These are phyloP conservation scores for Trichoderma breve DNA, from an alignment of 2,329 filamentous ascomycete species.

Conservation along the genomic window DNA sequence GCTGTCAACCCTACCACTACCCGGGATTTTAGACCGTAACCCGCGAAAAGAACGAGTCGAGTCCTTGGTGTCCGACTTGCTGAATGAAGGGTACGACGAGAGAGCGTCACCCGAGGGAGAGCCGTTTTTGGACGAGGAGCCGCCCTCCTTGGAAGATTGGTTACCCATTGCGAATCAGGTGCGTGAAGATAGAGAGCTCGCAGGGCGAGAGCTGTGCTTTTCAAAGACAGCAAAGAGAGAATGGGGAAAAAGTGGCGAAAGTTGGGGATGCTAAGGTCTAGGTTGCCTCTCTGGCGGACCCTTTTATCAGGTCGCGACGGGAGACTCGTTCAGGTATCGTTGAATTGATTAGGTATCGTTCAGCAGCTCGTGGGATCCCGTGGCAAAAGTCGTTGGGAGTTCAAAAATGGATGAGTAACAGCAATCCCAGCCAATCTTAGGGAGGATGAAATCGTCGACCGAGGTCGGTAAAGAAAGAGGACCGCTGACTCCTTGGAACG, in stretches of 20 bases:
- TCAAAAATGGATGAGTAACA: not conserved
- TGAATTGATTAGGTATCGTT: not conserved
- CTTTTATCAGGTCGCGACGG: conserved; percentile 18
- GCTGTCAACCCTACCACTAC: conserved; percentile 70
- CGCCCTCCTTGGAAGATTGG: conserved; percentile 63
- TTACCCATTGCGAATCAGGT: conserved; percentile 62
- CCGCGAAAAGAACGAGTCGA: conserved; percentile 83
- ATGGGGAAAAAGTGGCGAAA: conserved; percentile 24
- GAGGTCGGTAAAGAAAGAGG: conserved; percentile 49
- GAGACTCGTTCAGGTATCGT: not conserved
- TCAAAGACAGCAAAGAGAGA: not conserved
- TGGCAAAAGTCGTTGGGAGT: not conserved
- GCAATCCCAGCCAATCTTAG: conserved; percentile 36
- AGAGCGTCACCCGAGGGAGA: conserved; percentile 41
- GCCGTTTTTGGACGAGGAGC: conserved; percentile 49
- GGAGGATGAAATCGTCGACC: conserved; percentile 54
- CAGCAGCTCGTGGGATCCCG: not conserved
- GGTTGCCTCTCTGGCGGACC: conserved; percentile 26
- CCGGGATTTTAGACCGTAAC: conserved; percentile 86
- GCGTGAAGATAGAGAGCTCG: conserved; percentile 16
- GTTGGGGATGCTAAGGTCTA: conserved; percentile 14
- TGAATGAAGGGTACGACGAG: conserved; percentile 87
- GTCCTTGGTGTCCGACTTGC: conserved; percentile 88
- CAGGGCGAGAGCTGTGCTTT: not conserved
- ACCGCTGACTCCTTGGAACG: conserved; percentile 45